Base-by-base conservation (phyloP, 208 protist species). In the Acanthamoeba triangularis region DNA sequence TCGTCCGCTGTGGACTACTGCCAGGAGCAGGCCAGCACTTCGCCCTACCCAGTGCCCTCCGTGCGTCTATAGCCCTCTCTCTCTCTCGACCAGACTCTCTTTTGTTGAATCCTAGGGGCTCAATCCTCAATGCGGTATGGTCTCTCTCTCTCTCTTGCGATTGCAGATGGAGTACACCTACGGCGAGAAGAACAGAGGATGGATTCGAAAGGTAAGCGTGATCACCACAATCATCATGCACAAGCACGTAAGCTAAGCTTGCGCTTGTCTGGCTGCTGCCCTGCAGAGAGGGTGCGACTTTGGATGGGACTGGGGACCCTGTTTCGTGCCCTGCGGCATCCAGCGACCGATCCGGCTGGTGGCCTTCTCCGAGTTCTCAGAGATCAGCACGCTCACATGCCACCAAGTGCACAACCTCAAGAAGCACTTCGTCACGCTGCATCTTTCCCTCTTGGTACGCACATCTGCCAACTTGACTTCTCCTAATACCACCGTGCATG, bases 291-390 rank as follows among this genome's bases (percentile, higher is more conserved):
- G 84, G 0, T 90, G 84, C 54, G 69, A 95, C 65, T 97, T 97
- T 94, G 96, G 95, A 14, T 98, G 97, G 97, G 97, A 98, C 47
- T 98, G 97, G 96, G 96, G 97, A 25, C 95, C 84, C 1, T 93
- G 93, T 28, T 96, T 97, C 41, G 63, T 85, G 72, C 93, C 96
- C 23, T 52, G 82, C 10, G 95, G 74, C 30, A 96, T 98, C 4
- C 63, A 44, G n/a, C 84, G 88, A 47, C 47, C 69, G 28, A 95
- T 95, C 4, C 65, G n/a, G 30, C 54, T 96, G 0, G n/a, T 93
- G n/a, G 47, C 84, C 30, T 90, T 67, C 28, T 90, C 84, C 41
- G 56, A 59, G 74, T 84, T 84, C 56, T 59, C 84, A 18, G 84
- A 69, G 13, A 61, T 90, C 41, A 65, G 35, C 35, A 44, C 84